Evolutionary conservation across 352 stramenopile genomes (phyloP).

Genomic region (Globisporangium nagaii): DNA sequence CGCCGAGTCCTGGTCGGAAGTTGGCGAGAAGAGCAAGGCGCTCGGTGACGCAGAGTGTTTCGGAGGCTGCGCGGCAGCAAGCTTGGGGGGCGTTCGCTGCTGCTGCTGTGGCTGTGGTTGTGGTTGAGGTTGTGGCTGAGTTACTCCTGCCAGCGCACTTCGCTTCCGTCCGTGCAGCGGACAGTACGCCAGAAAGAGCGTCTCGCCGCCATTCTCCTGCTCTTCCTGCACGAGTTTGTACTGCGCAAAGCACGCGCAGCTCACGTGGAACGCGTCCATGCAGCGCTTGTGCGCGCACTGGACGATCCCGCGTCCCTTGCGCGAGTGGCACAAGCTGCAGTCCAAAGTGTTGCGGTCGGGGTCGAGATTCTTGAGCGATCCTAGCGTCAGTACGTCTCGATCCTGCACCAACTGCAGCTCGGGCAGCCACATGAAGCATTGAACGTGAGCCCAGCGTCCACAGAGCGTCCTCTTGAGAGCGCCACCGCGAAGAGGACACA

Average conservation of each 20-base stretch:
- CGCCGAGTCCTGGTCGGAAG: constrained; percentile 28
- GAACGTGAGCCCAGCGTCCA: constrained; percentile 73
- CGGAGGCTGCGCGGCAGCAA: background rate
- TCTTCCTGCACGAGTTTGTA: constrained; percentile 60
- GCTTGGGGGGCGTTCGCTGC: background rate
- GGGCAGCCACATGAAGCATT: constrained; percentile 85
- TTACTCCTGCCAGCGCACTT: constrained; percentile 10
- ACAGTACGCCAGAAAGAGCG: constrained; percentile 70
- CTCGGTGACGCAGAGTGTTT: constrained; percentile 33
- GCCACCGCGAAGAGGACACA: constrained; percentile 62
- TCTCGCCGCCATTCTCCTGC: constrained; percentile 27
- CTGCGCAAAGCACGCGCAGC: constrained; percentile 52
- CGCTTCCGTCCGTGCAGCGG: constrained; percentile 42
- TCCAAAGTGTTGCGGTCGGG: constrained; percentile 53
- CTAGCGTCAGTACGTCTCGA: constrained; percentile 31
- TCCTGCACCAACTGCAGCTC: constrained; percentile 51
- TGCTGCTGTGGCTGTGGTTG: background rate
- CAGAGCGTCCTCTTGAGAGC: constrained; percentile 61
- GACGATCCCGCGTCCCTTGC: constrained; percentile 51
- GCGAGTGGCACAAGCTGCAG: constrained; percentile 70
- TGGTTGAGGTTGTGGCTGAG: constrained; percentile 3
- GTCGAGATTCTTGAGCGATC: constrained; percentile 42
- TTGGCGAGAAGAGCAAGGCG: constrained; percentile 41
- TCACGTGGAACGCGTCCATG: constrained; percentile 75
- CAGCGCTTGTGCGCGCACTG: constrained; percentile 76